Evolutionary conservation across 2,329 filamentous ascomycete species (phyloP), one percentile per base, ranked within the genome.

Genomic region (Rhinocladiella mackenziei): DNA sequence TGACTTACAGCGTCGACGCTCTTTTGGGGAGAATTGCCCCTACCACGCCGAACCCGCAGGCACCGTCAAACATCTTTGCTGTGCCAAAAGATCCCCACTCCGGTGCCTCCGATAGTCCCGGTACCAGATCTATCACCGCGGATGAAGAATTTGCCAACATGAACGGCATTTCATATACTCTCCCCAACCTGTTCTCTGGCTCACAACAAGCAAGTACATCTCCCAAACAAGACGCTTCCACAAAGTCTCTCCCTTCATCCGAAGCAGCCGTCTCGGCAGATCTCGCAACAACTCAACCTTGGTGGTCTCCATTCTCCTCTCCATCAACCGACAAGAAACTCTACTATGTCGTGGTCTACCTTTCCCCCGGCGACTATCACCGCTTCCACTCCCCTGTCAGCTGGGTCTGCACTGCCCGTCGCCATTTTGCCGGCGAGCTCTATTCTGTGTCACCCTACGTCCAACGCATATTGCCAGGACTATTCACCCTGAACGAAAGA

Each of bases 281-380:
- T 56, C 77, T 97, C n/a, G 89, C 86, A 23, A 45, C 45, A 8
- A 48, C 39, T 75, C 85, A 30, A 87, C 96, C 58, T 76, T 97
- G 20, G 89, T 86, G 33, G 75, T 83, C 80, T 30, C 69, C 81
- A n/a, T 68, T 84, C 18, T 76, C 77, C 4, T 65, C 73, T 14
- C 76, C 78, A 40, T 77, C 77, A 64, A 56, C 60, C 10, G 51
- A 62, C 14, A 87, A 83, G 4, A 80, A 83, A 7, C 77, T 98
- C 5, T 95, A 94, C 72, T 98, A 97, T 67, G 86, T 76, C 50
- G 94, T 98, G 52, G 81, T 98, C 60, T 98, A 98, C 68, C 80
- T 98, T 31, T 92, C 94, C 0, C 92, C 92, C 0, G 92, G 92
- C 37, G 94, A 98, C 70, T 98, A 98, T 70, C 92, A 98, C 70